Evolutionary conservation across 345 rosid genomes (phyloP).

Genomic region (Nephelium lappaceum): DNA sequence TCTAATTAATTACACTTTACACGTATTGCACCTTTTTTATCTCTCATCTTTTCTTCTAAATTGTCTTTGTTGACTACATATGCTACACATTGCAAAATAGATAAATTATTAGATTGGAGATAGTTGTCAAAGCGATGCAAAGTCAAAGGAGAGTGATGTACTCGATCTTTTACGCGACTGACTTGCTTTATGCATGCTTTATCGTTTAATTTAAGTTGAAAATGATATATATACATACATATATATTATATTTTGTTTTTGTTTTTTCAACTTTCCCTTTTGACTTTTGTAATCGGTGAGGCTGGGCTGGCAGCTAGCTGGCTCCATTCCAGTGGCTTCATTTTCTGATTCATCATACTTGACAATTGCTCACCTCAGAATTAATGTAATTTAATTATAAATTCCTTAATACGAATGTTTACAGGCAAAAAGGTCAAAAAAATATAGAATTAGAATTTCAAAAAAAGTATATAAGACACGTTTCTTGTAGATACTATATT

Average conservation of each 20-base stretch:
- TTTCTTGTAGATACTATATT: background rate
- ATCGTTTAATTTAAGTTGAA: background rate
- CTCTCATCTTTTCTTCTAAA: background rate
- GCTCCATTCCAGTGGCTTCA: background rate
- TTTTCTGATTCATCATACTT: background rate
- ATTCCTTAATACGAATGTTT: no score
- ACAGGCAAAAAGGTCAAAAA: no score
- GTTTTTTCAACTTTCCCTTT: background rate
- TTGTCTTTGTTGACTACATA: background rate
- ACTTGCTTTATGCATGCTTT: background rate
- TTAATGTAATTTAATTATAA: no score
- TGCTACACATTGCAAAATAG: background rate
- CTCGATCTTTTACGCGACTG: background rate
- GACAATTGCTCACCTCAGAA: background rate
- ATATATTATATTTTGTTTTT: no score
- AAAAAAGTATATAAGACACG: no score
- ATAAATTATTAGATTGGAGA: background rate
- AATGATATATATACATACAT: background rate
- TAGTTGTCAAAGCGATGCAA: no score
- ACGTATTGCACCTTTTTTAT: background rate
- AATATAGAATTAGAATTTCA: no score
- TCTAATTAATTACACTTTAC: background rate
- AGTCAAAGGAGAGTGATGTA: background rate
- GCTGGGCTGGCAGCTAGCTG: background rate
- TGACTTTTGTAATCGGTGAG: conserved; percentile 1